Base-by-base conservation (phyloP, 2,329 filamentous ascomycete species). In the Fusarium solani-melongenae region DNA sequence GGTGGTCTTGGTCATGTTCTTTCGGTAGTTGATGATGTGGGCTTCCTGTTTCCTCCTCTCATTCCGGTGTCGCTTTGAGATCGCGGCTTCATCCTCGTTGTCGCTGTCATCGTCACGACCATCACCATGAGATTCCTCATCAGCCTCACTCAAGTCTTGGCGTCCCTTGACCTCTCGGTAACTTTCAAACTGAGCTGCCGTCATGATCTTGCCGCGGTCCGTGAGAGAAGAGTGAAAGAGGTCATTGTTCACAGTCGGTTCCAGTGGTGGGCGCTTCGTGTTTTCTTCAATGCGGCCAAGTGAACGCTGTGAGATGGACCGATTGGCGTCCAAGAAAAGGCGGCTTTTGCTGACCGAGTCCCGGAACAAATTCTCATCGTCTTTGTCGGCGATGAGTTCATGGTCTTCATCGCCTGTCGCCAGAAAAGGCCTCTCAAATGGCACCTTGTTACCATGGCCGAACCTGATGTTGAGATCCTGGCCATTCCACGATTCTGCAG, bases 1-100 rank as follows among this genome's bases (percentile, higher is more conserved):
- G 12, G 72, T 75, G 5, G 57, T 74, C 57, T 73, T 74, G 72
- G 67, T 72, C 72, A 70, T 75, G 38, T 73, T 67, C 65, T 75
- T 61, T 51, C 72, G 60, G 39, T 74, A 74, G 11, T 62, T 61
- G 31, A 59, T 70, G 4, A 73, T 57, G 5, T 74, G 69, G 7
- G 72, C 72, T n/a, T 74, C 72, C 20, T 74, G 72, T 2, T 44
- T 60, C 12, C 31, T 65, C 20, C 72, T 41, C 29, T 72, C 69
- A 4, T 75, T 64, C 2, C 20, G 67, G 10, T 67, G 39, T 36
- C 63, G 74, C 2, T 51, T 58, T 17, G 51, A 20, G 2, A 29
- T 36, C 12, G 70, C 62, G 2, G 6, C 46, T 2, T 63, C 33
- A 2, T 70, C 72, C 6, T 74, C 71, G 34, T 72, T 70, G 4